Conservation (phyloP, 306 rosid genomes). For the Styphnolobium japonicum region DNA sequence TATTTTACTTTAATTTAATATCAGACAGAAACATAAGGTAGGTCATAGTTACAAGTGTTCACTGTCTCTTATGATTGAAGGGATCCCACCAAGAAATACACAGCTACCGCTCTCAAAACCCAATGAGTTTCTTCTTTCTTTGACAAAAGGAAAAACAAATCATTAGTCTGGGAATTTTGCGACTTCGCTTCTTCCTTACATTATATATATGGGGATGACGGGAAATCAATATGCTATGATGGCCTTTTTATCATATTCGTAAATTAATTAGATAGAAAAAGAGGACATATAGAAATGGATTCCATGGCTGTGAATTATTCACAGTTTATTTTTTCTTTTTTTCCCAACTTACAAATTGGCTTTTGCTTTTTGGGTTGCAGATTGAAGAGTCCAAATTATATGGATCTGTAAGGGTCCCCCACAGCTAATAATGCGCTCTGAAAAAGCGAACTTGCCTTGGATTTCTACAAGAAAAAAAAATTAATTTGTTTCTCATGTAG, state of each 20-base stretch:
- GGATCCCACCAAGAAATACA: background rate
- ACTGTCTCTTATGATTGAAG: background rate
- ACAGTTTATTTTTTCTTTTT: background rate
- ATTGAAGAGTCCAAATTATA: no score
- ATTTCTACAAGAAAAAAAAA: no score
- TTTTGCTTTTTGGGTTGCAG: no score
- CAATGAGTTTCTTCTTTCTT: background rate
- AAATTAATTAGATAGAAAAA: background rate
- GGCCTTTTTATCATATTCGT: no score
- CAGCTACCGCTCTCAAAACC: background rate
- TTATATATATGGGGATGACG: no score
- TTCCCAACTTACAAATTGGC: background rate
- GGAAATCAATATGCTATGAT: no score
- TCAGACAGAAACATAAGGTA: background rate
- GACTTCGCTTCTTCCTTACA: background rate
- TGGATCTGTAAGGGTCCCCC: no score
- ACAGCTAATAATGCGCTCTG: no score
- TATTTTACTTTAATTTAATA: no score
- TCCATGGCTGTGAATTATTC: background rate
- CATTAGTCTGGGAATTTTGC: no score
- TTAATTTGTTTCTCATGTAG: background rate
- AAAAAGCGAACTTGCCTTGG: no score
- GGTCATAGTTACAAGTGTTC: background rate
- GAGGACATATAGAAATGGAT: background rate
- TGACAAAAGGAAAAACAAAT: no score